A percentile compares a stretch with the other conserved stretches of the same genome.
These are phyloP conservation scores for Chaetothyriales sp. DNA, from an alignment of 2,329 filamentous ascomycete species.

Conservation along the genomic window DNA sequence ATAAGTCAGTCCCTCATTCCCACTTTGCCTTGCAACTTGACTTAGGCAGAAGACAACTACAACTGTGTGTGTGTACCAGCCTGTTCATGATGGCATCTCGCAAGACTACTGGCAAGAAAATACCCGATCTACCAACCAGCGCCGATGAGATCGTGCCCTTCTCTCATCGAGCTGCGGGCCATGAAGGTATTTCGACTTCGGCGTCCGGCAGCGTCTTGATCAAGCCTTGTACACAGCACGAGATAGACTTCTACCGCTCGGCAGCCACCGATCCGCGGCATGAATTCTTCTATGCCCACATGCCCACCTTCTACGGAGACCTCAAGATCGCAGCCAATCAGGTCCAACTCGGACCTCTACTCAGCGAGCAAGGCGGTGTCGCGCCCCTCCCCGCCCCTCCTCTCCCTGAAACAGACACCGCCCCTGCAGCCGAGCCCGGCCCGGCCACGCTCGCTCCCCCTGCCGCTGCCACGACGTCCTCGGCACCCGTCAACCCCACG, in stretches of 20 bases:
- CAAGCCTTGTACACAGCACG: conserved; percentile 76
- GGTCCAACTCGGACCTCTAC: conserved; percentile 33
- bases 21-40: background rate
- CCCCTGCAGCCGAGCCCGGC: conserved; percentile 2
- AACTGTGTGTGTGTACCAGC: no score
- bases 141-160: conserved; percentile 25
- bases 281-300: conserved; percentile 59
- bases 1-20: background rate
- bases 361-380: conserved; percentile 31
- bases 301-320: conserved; percentile 74
- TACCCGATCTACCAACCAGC: background rate
- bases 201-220: conserved; percentile 72
- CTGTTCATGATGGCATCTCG: background rate
- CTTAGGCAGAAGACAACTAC: background rate
- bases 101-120: background rate
- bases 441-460: conserved; percentile 3
- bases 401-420: conserved; percentile 28
- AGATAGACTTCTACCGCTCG: conserved; percentile 81
- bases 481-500: conserved; percentile 7
- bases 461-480: conserved; percentile 11
- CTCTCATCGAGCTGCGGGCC: conserved; percentile 32
- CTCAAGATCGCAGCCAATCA: conserved; percentile 26
- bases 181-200: conserved; percentile 77
- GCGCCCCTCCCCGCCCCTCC: conserved; percentile 29
- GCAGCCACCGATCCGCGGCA: conserved; percentile 40